Conservation (phyloP, 441 rosid genomes). For the Euphorbia celastroides region DNA sequence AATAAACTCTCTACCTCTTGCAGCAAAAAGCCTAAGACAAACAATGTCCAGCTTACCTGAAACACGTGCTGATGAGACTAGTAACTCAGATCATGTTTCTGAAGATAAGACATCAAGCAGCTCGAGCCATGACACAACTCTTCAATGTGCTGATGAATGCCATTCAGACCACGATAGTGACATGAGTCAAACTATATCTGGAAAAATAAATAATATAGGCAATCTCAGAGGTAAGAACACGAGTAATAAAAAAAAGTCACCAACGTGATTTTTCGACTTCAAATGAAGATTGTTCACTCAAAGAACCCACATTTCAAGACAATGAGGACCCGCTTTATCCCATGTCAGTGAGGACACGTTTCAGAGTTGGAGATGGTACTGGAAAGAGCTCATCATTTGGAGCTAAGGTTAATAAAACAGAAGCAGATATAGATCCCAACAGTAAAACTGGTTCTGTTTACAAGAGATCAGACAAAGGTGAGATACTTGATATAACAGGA, state of each 20-base stretch:
- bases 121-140: slow-evolving; percentile 24
- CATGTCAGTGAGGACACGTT: slow-evolving; percentile 13
- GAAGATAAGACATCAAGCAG: slow-evolving; percentile 31
- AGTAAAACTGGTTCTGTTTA: slow-evolving; percentile 20
- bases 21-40: slow-evolving; percentile 45
- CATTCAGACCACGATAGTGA: too few relatives aligned
- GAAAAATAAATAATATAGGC: too few relatives aligned
- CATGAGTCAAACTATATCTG: too few relatives aligned
- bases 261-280: slow-evolving; percentile 20
- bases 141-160: slow-evolving; percentile 25
- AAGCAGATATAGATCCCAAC: slow-evolving; percentile 16
- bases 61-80: slow-evolving; percentile 26
- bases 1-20: slow-evolving; percentile 23
- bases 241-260: too few relatives aligned
- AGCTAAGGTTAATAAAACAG: slow-evolving; percentile 14
- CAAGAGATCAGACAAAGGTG: slow-evolving; percentile 25
- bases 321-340: slow-evolving; percentile 20
- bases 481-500: too few relatives aligned
- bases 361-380: slow-evolving; percentile 21
- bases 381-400: slow-evolving; percentile 20
- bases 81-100: slow-evolving; percentile 22
- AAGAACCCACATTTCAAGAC: slow-evolving; percentile 19
- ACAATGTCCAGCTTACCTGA: slow-evolving; percentile 25
- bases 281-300: slow-evolving; percentile 21
- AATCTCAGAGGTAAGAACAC: slow-evolving; percentile 23